Evolutionary conservation across 208 protist species (phyloP).

Genomic region (Trypanosoma scelopori): DNA sequence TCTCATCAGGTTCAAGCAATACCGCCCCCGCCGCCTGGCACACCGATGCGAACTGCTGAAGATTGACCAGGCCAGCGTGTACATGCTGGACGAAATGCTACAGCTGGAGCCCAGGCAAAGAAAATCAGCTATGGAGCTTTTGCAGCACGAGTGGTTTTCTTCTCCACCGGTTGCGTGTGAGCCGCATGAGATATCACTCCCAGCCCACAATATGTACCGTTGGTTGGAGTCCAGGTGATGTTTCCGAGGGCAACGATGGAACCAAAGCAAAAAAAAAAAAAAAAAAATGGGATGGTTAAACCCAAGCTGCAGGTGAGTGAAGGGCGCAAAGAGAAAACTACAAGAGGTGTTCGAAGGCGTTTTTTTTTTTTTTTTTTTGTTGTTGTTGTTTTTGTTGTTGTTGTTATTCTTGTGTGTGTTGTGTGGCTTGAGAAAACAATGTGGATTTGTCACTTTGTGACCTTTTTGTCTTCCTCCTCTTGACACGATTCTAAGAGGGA

Average conservation of each 20-base stretch:
- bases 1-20: slow-evolving; percentile 26
- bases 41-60: slow-evolving; percentile 47
- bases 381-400: too few species aligned
- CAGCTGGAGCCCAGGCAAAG: slow-evolving; percentile 69
- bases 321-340: too few species aligned
- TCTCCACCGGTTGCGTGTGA: slow-evolving; percentile 51
- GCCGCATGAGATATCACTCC: slow-evolving; percentile 60
- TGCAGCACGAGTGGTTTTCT: slow-evolving; percentile 76
- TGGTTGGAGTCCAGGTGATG: slow-evolving; percentile 45
- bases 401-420: too few species aligned
- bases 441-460: too few species aligned
- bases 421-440: too few species aligned
- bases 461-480: slow-evolving; percentile 17
- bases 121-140: slow-evolving; percentile 41
- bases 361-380: too few species aligned
- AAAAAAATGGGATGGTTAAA: background rate
- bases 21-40: slow-evolving; percentile 45
- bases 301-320: too few species aligned
- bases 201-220: slow-evolving; percentile 63
- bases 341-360: too few species aligned
- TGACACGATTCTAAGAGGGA: too few species aligned
- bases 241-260: background rate
- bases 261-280: background rate
- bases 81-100: slow-evolving; percentile 78
- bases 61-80: slow-evolving; percentile 38